These are phyloP conservation scores for Ruellia speciosa DNA, from an alignment of 305 asterid species.

Conservation along the genomic window DNA sequence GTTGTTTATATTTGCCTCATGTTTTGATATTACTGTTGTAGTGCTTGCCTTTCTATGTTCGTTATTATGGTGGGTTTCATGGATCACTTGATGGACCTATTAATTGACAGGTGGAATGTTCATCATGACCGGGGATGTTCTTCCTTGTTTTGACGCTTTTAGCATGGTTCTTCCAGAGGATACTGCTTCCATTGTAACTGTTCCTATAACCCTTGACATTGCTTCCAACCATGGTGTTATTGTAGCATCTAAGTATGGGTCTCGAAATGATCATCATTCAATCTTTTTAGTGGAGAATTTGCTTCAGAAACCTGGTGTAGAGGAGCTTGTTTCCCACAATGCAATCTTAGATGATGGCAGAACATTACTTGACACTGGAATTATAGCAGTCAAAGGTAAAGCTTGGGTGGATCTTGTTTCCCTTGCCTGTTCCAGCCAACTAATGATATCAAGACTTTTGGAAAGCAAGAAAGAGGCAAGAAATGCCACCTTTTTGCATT, in stretches of 20 bases:
- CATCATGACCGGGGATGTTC: conserved; percentile 98
- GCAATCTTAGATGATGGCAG: conserved; percentile 90
- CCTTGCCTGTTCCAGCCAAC: conserved; percentile 67
- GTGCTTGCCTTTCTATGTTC: conserved; percentile 11
- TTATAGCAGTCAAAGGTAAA: conserved; percentile 85
- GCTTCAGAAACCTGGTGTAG: conserved; percentile 82
- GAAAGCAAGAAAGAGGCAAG: conserved; percentile 73
- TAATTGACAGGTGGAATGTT: conserved; percentile 70
- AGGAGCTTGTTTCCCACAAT: conserved; percentile 57
- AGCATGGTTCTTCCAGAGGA: conserved; percentile 84
- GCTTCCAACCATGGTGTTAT: conserved; percentile 96
- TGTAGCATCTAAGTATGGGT: conserved; percentile 61
- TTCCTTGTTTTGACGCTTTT: conserved; percentile 96
- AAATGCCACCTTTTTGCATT: conserved; percentile 19
- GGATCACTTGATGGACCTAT: conserved; percentile 22
- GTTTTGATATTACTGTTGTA: conserved; percentile 12
- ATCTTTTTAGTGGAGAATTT: conserved; percentile 64
- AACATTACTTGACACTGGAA: conserved; percentile 91
- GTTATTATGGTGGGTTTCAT: conserved; percentile 13
- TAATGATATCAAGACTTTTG: conserved; percentile 63
- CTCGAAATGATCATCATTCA: conserved; percentile 30
- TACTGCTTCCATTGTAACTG: conserved; percentile 74
- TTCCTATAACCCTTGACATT: conserved; percentile 84
- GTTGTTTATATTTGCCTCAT: conserved; percentile 21
- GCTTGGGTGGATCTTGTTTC: conserved; percentile 81